Conservation (phyloP, 352 stramenopile species). For the Pythium plurisporium region DNA sequence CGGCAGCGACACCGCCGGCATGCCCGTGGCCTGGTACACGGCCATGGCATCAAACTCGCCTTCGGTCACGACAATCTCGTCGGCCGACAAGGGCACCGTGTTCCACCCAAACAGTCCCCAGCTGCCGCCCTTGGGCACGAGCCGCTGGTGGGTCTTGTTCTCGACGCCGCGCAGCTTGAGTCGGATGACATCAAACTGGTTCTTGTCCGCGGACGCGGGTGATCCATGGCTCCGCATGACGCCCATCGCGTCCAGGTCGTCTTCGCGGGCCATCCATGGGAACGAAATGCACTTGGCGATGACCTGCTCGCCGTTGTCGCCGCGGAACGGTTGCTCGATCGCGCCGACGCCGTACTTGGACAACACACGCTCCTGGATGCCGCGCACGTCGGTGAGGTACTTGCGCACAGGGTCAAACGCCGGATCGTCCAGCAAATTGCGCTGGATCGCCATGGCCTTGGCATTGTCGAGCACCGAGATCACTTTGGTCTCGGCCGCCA, state of each 20-base stretch:
- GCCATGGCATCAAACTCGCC: slow-evolving; percentile 97
- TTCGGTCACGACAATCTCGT: slow-evolving; percentile 96
- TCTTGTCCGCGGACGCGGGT: slow-evolving; percentile 44
- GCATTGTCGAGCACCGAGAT: slow-evolving; percentile 78
- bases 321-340: slow-evolving; percentile 83
- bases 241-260: slow-evolving; percentile 84
- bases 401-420: slow-evolving; percentile 57
- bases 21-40: slow-evolving; percentile 94
- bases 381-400: slow-evolving; percentile 71
- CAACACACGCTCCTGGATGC: slow-evolving; percentile 65
- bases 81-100: slow-evolving; percentile 84
- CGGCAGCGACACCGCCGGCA: slow-evolving; percentile 92
- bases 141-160: slow-evolving; percentile 83
- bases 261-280: slow-evolving; percentile 91
- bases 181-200: slow-evolving; percentile 72
- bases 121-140: slow-evolving; percentile 90
- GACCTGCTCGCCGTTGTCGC: slow-evolving; percentile 47
- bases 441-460: slow-evolving; percentile 82
- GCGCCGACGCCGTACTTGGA: slow-evolving; percentile 88
- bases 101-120: slow-evolving; percentile 99
- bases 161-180: slow-evolving; percentile 83
- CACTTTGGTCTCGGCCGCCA: slow-evolving; percentile 40
- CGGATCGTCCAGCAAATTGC: slow-evolving; percentile 67
- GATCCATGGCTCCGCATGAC: slow-evolving; percentile 44
- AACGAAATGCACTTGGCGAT: slow-evolving; percentile 91